These are phyloP conservation scores for Yamadazyma oceani DNA, from an alignment of 1,139 yeast genomes.

Conservation along the genomic window DNA sequence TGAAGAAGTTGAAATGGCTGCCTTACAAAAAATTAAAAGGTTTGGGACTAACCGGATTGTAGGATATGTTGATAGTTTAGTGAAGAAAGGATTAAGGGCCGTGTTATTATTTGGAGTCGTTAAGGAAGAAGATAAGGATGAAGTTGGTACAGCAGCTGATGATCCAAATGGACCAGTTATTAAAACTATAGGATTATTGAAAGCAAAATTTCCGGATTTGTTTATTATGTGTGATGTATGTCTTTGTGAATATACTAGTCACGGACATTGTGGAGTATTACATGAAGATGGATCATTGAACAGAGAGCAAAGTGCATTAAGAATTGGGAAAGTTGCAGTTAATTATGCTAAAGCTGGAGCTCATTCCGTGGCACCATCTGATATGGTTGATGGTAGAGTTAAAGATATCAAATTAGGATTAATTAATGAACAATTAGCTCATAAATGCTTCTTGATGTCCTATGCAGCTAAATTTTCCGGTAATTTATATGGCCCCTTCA, in stretches of 20 bases:
- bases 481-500: slow-evolving; percentile 90
- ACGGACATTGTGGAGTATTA: slow-evolving; percentile 95
- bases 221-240: slow-evolving; percentile 95
- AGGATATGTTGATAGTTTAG: slow-evolving; percentile 68
- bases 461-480: slow-evolving; percentile 95
- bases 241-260: slow-evolving; percentile 92
- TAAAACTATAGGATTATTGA: slow-evolving; percentile 65
- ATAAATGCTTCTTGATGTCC: slow-evolving; percentile 85
- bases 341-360: slow-evolving; percentile 97
- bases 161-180: slow-evolving; percentile 97
- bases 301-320: slow-evolving; percentile 69
- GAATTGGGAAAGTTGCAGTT: slow-evolving; percentile 93
- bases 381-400: slow-evolving; percentile 96
- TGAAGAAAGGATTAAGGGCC: slow-evolving; percentile 77
- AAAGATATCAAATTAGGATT: slow-evolving; percentile 84
- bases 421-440: slow-evolving; percentile 81
- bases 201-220: slow-evolving; percentile 69
- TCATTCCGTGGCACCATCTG: slow-evolving; percentile 94
- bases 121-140: slow-evolving; percentile 72
- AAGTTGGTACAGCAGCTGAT: slow-evolving; percentile 86
- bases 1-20: slow-evolving; percentile 70
- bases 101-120: slow-evolving; percentile 92
- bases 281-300: slow-evolving; percentile 83
- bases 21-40: slow-evolving; percentile 86
- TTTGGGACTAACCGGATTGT: slow-evolving; percentile 80